Conservation (phyloP, 257 asterid genomes). For the Primulina huaijiensis region DNA sequence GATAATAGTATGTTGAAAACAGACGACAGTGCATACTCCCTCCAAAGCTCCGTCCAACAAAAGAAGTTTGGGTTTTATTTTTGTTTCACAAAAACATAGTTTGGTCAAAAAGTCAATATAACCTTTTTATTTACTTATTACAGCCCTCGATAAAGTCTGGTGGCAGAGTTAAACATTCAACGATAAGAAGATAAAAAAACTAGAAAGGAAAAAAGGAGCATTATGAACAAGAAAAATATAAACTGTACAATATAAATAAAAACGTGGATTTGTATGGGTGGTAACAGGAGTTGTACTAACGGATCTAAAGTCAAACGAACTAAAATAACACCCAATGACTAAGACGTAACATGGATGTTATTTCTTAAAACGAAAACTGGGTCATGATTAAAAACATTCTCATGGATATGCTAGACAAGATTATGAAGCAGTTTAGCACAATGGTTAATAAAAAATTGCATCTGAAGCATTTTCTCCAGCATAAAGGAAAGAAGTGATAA, state of each 20-base stretch:
- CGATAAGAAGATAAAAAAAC: not conserved
- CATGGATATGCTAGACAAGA: conserved; percentile 3
- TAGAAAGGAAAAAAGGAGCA: not conserved
- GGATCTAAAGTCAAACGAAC: conserved; percentile 5
- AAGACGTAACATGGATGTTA: conserved; percentile 14
- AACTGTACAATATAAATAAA: not conserved
- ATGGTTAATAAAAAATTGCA: not conserved
- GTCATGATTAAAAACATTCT: conserved; percentile 6
- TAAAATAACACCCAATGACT: not conserved
- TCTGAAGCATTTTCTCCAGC: conserved; percentile 19
- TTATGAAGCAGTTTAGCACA: conserved; percentile 12
- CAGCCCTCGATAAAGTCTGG: not conserved
- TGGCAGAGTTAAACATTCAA: not conserved
- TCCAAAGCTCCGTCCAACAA: not conserved
- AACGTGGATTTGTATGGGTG: not conserved
- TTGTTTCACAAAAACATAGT: not conserved
- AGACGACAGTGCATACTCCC: not conserved
- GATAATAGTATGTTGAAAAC: no score
- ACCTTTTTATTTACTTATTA: not conserved
- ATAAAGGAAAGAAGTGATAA: conserved; percentile 2
- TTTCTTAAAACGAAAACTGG: conserved; percentile 15
- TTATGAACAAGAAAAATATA: not conserved
- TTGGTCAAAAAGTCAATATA: not conserved
- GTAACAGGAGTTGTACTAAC: conserved; percentile 9
- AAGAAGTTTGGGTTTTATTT: not conserved